Conservation (phyloP, 352 stramenopile genomes). For the Phytophthora sp. region DNA sequence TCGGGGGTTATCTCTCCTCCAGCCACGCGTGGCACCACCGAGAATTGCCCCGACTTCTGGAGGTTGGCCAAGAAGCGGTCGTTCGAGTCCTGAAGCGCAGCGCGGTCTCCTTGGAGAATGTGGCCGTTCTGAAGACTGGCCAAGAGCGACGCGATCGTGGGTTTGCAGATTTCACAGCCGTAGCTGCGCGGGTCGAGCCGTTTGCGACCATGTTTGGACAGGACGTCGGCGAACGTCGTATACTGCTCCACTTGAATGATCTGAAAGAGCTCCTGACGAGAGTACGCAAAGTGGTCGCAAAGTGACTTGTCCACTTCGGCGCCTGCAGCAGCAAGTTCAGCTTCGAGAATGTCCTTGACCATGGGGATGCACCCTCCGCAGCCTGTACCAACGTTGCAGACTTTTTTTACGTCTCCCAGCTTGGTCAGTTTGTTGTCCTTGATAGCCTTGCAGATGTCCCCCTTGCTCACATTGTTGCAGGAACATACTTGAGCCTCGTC, state of each 20-base stretch:
- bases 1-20: conserved; percentile 91
- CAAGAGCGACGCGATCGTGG: conserved; percentile 90
- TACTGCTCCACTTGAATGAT: conserved; percentile 86
- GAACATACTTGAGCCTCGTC: conserved; percentile 91
- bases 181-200: conserved; percentile 49
- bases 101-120: conserved; percentile 79
- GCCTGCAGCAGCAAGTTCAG: conserved; percentile 88
- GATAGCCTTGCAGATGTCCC: conserved; percentile 76
- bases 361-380: conserved; percentile 92
- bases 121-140: conserved; percentile 90
- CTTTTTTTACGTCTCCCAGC: conserved; percentile 80
- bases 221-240: conserved; percentile 88
- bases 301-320: conserved; percentile 87
- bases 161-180: conserved; percentile 94
- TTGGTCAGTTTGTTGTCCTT: conserved; percentile 78
- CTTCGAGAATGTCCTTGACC: conserved; percentile 88
- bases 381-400: conserved; percentile 87
- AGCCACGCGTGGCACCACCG: conserved; percentile 91
- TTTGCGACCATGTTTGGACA: conserved; percentile 78
- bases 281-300: conserved; percentile 93
- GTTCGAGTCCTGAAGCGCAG: conserved; percentile 92
- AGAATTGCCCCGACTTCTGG: conserved; percentile 93
- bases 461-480: conserved; percentile 93
- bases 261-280: conserved; percentile 90
- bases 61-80: conserved; percentile 93